Evolutionary conservation across 2,329 filamentous ascomycete species (phyloP).

Genomic region (Drechslerella coelobrocha): DNA sequence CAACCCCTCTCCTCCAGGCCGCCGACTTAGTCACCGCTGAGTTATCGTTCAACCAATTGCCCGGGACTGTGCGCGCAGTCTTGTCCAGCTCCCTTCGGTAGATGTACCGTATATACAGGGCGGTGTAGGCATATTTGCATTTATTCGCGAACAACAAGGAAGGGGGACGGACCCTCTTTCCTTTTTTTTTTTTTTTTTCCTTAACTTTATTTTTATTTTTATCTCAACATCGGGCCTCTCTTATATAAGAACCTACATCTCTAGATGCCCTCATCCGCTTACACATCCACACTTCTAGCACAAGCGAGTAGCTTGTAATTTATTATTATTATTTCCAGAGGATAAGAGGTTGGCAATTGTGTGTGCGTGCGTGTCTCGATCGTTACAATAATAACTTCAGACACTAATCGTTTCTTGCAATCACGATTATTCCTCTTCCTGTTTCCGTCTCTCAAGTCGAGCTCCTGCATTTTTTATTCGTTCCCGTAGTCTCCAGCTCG

Average conservation of each 20-base stretch:
- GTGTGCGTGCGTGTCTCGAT: conserved; percentile 1
- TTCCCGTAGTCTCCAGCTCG: not conserved
- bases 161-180: conserved; percentile 10
- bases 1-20: conserved; percentile 12
- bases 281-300: not conserved
- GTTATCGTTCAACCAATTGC: conserved; percentile 33
- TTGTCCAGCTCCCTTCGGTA: not conserved
- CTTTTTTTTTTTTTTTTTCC: conserved; percentile 10
- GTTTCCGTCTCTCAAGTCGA: not conserved
- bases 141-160: conserved; percentile 21
- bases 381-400: not conserved
- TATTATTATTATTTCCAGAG: not conserved
- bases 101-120: conserved; percentile 41
- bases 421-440: not conserved
- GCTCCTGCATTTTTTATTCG: not conserved
- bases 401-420: conserved; percentile 4
- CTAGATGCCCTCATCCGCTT: not conserved
- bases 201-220: conserved; percentile 1
- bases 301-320: not conserved
- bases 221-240: not conserved
- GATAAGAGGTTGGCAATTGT: not conserved
- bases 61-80: conserved; percentile 38
- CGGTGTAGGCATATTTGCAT: conserved; percentile 45
- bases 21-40: conserved; percentile 37
- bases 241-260: not conserved